Evolutionary conservation across 2,329 filamentous ascomycete genomes (phyloP).

Genomic region (Aureobasidium sp.): DNA sequence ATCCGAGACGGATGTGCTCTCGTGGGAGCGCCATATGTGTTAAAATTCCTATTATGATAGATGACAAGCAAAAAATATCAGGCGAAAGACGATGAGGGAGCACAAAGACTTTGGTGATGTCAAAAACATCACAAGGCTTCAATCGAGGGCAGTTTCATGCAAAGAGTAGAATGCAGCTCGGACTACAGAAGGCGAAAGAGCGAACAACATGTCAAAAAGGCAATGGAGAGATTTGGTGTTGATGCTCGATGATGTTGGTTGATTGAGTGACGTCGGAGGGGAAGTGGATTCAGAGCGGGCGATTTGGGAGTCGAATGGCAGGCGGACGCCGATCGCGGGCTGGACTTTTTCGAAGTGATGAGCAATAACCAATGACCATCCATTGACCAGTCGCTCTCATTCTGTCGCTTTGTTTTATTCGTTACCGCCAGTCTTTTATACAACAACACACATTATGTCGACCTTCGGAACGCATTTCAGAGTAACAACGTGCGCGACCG

Average conservation of each 20-base stretch:
- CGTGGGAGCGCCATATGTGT: background rate
- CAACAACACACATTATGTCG: constrained; percentile 53
- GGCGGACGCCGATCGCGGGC: background rate
- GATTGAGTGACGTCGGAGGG: background rate
- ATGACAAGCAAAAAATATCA: background rate
- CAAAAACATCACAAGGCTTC: background rate
- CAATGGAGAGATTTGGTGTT: background rate
- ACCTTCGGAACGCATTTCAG: constrained; percentile 77
- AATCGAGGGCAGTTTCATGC: too few relatives aligned
- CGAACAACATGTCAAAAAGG: background rate
- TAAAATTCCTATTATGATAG: background rate
- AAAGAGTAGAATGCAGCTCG: background rate
- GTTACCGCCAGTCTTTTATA: background rate
- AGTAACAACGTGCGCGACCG: constrained; percentile 62
- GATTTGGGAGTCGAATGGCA: background rate
- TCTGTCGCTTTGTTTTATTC: background rate
- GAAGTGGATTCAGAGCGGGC: background rate
- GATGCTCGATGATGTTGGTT: background rate
- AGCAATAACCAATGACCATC: background rate
- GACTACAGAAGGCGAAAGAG: background rate
- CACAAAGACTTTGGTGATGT: background rate
- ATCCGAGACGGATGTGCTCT: background rate
- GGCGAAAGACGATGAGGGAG: too few relatives aligned
- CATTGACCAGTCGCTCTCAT: background rate
- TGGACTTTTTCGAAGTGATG: constrained; percentile 7